Evolutionary conservation across 116 monocot genomes (phyloP).

Genomic region (Dioscorea cayenensis): DNA sequence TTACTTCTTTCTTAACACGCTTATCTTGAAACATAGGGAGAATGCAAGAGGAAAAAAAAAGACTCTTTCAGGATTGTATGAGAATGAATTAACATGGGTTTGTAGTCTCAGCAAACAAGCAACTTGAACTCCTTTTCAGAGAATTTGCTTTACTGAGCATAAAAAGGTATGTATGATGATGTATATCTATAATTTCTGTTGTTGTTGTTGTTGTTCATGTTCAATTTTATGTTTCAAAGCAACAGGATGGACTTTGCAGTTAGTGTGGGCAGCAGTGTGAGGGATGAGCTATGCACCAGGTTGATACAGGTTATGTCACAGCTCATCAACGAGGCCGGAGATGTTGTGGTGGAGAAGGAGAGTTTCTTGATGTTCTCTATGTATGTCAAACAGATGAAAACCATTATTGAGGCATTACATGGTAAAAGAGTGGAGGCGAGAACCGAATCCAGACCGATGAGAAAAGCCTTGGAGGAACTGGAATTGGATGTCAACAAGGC

Average conservation of each 20-base stretch:
- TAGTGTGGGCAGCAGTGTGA: not conserved
- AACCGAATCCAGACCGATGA: not conserved
- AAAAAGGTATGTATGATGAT: too few species aligned
- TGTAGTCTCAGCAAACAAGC: too few species aligned
- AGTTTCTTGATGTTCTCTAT: constrained; percentile 1
- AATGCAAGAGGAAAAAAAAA: too few species aligned
- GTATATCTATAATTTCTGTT: too few species aligned
- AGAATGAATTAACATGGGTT: too few species aligned
- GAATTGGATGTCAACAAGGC: constrained; percentile 1
- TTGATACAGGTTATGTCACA: not conserved
- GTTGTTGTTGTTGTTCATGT: not conserved
- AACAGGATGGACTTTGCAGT: not conserved
- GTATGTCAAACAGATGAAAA: not conserved
- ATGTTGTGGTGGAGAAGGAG: constrained; percentile 3
- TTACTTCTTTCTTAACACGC: too few species aligned
- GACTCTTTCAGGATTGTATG: too few species aligned
- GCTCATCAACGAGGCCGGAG: not conserved
- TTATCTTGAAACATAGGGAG: too few species aligned
- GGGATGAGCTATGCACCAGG: not conserved
- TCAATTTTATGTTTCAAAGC: not conserved
- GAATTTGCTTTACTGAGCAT: not conserved
- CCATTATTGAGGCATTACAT: not conserved
- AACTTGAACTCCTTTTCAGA: not conserved
- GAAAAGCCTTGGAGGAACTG: not conserved
- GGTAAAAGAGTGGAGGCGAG: not conserved